Evolutionary conservation across 305 asterid species (phyloP), one percentile per base, ranked within the genome.

Genomic region (Galium porrigens): DNA sequence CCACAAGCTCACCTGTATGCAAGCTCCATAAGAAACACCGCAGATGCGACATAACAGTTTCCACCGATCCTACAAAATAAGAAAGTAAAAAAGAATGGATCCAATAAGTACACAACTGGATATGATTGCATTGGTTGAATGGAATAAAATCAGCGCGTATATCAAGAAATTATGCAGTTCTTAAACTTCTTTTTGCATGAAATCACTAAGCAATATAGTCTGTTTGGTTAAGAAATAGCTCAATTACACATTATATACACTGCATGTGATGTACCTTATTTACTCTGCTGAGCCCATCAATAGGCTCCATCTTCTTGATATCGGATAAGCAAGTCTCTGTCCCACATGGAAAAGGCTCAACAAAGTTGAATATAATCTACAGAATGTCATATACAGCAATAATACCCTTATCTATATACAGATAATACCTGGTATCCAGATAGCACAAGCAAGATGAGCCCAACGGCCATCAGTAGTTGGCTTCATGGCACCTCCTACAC

Each of bases 391-490:
- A 7, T 7, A 8, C 10, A 37, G 22, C 17, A 12, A 32, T 65
- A 62, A 75, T 58, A 67, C 65, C 1, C 6, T 1, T 36, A 36
- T 6, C 55, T 37, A 55, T 5, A 51, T 41, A 46, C 56, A 68
- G 70, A 39, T 62, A 51, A 61, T 67, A 94, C 99, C 99, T 81
- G 99, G 99, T 80, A 94, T 90, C 99, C 99, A 94, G 70, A 94
- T 90, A 74, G 97, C 97, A 73, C 99, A 94, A 72, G 99, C 95
- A 78, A 94, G 95, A 84, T 94, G 99, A 77, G 99, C 97, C 99
- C 97, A 94, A 30, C 96, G 94, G 36, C 95, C 99, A 80, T 94
- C 95, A 25, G 95, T 90, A 55, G 99, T 94, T 65, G 96, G 95
- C 88, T 94, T 94, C 99, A 90, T 90, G 61, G 97, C 99, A 73